Conservation (phyloP, 495 filamentous ascomycete species). For the Copromyces sp. region DNA sequence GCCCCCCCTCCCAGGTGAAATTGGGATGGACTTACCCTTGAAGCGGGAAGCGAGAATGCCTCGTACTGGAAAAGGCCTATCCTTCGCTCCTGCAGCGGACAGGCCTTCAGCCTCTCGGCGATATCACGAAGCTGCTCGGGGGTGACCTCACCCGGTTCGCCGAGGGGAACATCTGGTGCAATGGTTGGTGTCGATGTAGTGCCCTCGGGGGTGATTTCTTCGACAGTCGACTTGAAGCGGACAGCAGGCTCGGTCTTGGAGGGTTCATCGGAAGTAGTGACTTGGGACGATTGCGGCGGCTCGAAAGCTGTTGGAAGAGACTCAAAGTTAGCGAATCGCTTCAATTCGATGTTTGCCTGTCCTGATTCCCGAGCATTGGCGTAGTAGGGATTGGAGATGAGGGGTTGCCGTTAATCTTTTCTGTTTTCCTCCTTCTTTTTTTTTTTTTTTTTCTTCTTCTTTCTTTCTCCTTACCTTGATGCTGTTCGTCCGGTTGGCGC, state of each 20-base stretch:
- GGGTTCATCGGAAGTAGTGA: background rate
- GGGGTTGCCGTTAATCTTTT: conserved; percentile 5
- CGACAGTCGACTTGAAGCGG: conserved; percentile 65
- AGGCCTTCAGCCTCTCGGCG: conserved; percentile 58
- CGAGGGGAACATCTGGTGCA: conserved; percentile 7
- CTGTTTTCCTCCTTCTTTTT: background rate
- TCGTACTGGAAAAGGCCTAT: conserved; percentile 80
- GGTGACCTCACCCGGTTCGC: conserved; percentile 30
- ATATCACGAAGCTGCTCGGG: conserved; percentile 61
- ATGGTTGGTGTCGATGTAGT: conserved; percentile 15
- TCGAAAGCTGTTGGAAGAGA: background rate
- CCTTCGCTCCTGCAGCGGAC: conserved; percentile 69
- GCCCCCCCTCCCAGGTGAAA: background rate
- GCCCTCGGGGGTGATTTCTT: conserved; percentile 60
- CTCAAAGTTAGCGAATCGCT: conserved; percentile 1
- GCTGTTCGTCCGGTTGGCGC: conserved; percentile 3
- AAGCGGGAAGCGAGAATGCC: conserved; percentile 75
- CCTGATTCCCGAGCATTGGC: background rate
- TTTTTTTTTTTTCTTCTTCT: background rate
- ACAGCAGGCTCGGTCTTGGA: conserved; percentile 39
- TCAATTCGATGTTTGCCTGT: background rate
- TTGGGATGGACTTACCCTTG: conserved; percentile 52
- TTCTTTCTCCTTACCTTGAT: conserved; percentile 8
- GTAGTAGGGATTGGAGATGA: conserved; percentile 2
- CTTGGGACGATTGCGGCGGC: background rate